Conservation (phyloP, 257 asterid genomes). For the Linderniella brevidens region DNA sequence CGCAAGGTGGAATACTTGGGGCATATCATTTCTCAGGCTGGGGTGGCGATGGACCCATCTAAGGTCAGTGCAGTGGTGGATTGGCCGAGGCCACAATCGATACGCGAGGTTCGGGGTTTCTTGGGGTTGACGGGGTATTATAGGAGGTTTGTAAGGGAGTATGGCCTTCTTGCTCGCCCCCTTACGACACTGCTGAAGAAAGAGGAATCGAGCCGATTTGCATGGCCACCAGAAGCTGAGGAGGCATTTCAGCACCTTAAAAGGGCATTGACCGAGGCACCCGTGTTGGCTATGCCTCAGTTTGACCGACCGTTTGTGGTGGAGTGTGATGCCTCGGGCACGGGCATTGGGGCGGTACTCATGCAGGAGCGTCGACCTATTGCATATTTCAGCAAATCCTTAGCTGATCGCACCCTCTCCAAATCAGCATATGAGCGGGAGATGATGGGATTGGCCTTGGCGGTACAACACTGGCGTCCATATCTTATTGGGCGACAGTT, state of each 20-base stretch:
- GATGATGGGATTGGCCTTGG: too few relatives aligned
- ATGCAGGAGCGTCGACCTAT: background rate
- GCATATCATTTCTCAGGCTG: background rate
- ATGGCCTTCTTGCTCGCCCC: constrained; percentile 1
- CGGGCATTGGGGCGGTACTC: background rate
- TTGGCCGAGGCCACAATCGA: background rate
- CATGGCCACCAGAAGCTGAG: background rate
- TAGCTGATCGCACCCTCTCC: too few relatives aligned
- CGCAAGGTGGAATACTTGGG: constrained; percentile 1
- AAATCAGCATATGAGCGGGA: too few relatives aligned
- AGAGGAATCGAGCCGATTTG: background rate
- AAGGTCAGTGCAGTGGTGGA: background rate
- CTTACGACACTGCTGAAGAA: background rate
- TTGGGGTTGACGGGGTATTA: background rate
- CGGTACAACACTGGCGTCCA: too few relatives aligned
- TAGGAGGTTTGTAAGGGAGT: background rate
- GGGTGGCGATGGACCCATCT: background rate
- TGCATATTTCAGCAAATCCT: background rate
- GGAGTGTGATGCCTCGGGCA: constrained; percentile 1
- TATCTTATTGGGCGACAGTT: too few relatives aligned
- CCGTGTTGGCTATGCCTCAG: background rate
- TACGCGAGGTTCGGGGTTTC: constrained; percentile 1
- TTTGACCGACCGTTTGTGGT: background rate
- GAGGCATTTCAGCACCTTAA: background rate
- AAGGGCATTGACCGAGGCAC: background rate